Base-by-base conservation (phyloP, 208 protist genomes). In the Trypanosoma grayi region DNA sequence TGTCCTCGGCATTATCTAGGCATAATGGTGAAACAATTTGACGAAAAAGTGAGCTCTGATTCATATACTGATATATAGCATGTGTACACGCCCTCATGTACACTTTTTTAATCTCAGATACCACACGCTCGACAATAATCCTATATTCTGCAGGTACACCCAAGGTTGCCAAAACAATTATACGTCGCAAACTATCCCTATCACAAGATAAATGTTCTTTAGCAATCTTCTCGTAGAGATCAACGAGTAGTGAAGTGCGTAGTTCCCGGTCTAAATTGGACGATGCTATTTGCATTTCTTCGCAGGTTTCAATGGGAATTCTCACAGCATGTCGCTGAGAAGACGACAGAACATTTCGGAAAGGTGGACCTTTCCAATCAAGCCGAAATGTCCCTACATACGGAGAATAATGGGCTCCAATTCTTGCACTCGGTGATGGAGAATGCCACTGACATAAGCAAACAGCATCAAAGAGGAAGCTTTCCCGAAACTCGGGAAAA, bases 341-440 rank as follows among this genome's bases (percentile, higher is more conserved):
- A 45, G 25, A 11, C 30, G 44, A 60, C 33, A 14, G 7, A 34
- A 43, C 13, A 24, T 46, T 31, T 55, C 27, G 50, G 37, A 48
- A 20, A 50, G 51, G 20, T 13, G 13, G 4, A 31, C 58, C 58
- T n/a, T 56, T 62, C 16, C 67, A 57, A 44, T 45, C 30, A 51
- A 83, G 85, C 10, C 64, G 40, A 79, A 93, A 96, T 18, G 75
- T 58, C 6, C 86, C 90, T 4, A 93, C 85, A 50, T 81, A 76
- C 14, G 79, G 83, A 2, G 90, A 96, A 73, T 90, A 93, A 68
- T 96, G 86, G n/a, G 77, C 79, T 10, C 85, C 90, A 43, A 96
- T 93, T 34, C 90, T 70, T 18, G 76, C 78, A 60, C 79, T 93
- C 27, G 69, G 67, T 0, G 82, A 83, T 25, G 65, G 58, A 4